phyloP scores from a whole-genome alignment of 352 stramenopile genomes.

The Phytophthora tubulina region DNA sequence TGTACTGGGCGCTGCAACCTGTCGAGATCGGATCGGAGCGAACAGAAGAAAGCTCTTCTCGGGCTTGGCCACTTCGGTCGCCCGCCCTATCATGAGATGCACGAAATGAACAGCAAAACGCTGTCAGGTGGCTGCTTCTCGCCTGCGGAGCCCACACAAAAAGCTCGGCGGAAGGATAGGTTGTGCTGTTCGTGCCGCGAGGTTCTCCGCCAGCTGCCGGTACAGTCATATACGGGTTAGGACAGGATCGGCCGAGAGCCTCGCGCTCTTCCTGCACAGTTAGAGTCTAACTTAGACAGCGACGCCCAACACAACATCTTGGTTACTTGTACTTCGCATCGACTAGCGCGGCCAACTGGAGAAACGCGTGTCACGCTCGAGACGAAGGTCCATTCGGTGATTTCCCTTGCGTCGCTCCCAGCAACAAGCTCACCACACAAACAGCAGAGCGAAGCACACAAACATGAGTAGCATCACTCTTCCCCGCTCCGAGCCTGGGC shows the following conservation, averaged over 20 bases:
- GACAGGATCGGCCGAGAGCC: conserved; percentile 21
- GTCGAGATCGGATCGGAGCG: conserved; percentile 16
- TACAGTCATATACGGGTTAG: conserved; percentile 12
- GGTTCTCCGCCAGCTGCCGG: conserved; percentile 21
- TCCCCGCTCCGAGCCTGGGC: conserved; percentile 22
- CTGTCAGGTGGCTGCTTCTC: not conserved
- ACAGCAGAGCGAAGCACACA: not conserved
- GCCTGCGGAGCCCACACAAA: conserved; percentile 10
- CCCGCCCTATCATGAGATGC: conserved; percentile 40
- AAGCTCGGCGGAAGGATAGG: conserved; percentile 21
- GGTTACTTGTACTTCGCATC: conserved; percentile 13
- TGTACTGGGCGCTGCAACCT: not conserved
- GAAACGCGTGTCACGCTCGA: conserved; percentile 21
- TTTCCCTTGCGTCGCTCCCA: conserved; percentile 2
- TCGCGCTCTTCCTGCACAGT: not conserved
- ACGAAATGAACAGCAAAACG: conserved; percentile 27
- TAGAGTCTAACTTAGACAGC: conserved; percentile 5
- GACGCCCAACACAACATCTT: conserved; percentile 18
- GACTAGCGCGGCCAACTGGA: conserved; percentile 16
- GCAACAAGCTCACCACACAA: conserved; percentile 4
- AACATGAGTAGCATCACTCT: conserved; percentile 27
- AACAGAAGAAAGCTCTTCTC: conserved; percentile 22
- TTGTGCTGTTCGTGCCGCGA: conserved; percentile 36
- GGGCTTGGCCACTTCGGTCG: conserved; percentile 6
- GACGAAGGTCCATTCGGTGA: conserved; percentile 24